Evolutionary conservation across 2,329 filamentous ascomycete genomes (phyloP), one percentile per base, ranked within the genome.

Genomic region (Hypoxylon sp.): DNA sequence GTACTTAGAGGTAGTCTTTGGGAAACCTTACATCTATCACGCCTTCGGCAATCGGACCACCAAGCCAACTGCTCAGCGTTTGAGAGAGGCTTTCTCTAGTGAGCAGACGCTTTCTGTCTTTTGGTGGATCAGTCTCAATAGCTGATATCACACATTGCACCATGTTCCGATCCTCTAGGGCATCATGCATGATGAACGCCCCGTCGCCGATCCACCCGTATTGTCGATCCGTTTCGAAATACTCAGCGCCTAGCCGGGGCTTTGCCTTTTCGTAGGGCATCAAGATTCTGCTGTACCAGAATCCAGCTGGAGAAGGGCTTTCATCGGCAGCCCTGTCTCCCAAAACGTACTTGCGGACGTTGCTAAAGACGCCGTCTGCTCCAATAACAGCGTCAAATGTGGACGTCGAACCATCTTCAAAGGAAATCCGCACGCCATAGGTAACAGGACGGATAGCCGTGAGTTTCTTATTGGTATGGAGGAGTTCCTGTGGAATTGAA

Each of bases 71-170:
- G 0, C 7, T 44, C 1, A 73, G 31, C 1, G 51, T 42, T 11
- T 61, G 6, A 1, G 14, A 42, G 3, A 73, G 35, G 2, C 55
- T 10, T 11, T 66, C 62, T 40, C 46, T 56, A 5, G 42, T 68
- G 0, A 75, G 58, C 1, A 42, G 30, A 1, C 49, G 61, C 27
- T 64, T 44, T 14, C 44, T 14, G 20, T 54, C 46, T 10, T 57
- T 40, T 0, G 69, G 57, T 1, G 62, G 25, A 8, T 37, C 22
- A 3, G 31, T 58, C 33, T 74, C 73, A 10, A 73, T n/a, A 0
- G 31, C 69, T 0, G 71, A 70, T 22, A 75, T 63, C 1, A 75
- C 57, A 33, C 68, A 71, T 46, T 73, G 71, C 2, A 75, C 73
- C 66, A 71, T 44, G 0, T 66, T 69, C 8, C 66, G 3, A 20